These are phyloP conservation scores for Exophiala xenobiotica DNA, from an alignment of 2,329 filamentous ascomycete genomes.

Conservation along the genomic window DNA sequence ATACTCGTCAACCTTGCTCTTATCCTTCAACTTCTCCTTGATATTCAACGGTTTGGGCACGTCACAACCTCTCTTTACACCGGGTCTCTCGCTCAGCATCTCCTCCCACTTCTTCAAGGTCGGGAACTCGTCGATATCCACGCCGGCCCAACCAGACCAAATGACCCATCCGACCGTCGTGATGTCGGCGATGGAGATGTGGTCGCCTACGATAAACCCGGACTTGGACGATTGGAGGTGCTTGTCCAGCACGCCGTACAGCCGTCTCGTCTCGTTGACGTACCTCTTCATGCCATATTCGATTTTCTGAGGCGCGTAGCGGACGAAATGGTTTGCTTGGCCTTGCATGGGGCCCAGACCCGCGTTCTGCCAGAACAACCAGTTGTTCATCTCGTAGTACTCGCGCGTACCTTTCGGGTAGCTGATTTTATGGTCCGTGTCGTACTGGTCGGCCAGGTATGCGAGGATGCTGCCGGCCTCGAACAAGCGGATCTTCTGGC, in stretches of 20 bases:
- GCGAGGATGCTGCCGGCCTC: slow-evolving; percentile 82
- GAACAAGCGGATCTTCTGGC: slow-evolving; percentile 66
- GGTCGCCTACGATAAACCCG: slow-evolving; percentile 53
- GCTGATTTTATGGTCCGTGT: slow-evolving; percentile 76
- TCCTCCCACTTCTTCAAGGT: slow-evolving; percentile 74
- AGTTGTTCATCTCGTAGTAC: slow-evolving; percentile 76
- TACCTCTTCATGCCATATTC: slow-evolving; percentile 81
- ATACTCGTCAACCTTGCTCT: slow-evolving; percentile 49
- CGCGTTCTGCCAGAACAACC: slow-evolving; percentile 76
- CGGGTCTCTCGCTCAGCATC: slow-evolving; percentile 66
- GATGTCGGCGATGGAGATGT: slow-evolving; percentile 66
- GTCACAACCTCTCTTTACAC: slow-evolving; percentile 71
- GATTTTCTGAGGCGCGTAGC: slow-evolving; percentile 80
- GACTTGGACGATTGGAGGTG: slow-evolving; percentile 58
- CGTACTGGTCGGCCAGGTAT: slow-evolving; percentile 80
- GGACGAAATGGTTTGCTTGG: slow-evolving; percentile 78
- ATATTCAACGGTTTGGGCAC: slow-evolving; percentile 65
- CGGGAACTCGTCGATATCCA: slow-evolving; percentile 75
- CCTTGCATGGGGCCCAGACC: slow-evolving; percentile 81
- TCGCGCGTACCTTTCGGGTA: slow-evolving; percentile 72
- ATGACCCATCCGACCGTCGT: slow-evolving; percentile 77
- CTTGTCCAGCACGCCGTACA: slow-evolving; percentile 75
- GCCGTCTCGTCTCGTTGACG: slow-evolving; percentile 75
- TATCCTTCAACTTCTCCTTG: slow-evolving; percentile 56
- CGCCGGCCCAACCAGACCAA: slow-evolving; percentile 56